These are phyloP conservation scores for Artomyces pyxidatus DNA, from an alignment of 768 basidiomycete genomes.

Conservation along the genomic window DNA sequence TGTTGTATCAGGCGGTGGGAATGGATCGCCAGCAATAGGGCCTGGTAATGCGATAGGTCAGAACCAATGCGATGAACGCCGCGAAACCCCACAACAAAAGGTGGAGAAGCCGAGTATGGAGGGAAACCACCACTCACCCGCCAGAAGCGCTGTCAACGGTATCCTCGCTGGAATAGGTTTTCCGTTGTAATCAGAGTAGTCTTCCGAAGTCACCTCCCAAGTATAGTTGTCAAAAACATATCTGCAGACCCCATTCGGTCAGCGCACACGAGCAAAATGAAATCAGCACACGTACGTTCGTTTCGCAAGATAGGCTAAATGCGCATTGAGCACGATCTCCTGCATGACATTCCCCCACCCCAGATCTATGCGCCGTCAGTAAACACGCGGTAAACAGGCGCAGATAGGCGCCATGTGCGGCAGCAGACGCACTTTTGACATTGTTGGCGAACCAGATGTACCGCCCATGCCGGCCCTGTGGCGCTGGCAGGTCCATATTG, in stretches of 20 bases:
- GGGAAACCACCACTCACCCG: conserved; percentile 26
- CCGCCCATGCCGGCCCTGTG: not conserved
- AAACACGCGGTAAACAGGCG: not conserved
- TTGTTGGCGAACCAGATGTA: not conserved
- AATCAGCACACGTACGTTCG: not conserved
- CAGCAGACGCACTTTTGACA: not conserved
- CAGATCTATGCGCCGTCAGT: not conserved
- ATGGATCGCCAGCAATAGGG: conserved; percentile 1
- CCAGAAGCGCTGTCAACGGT: conserved; percentile 44
- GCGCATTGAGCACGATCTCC: not conserved
- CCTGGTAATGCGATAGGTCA: not conserved
- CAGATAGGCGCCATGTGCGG: not conserved
- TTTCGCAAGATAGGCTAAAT: not conserved
- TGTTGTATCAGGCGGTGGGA: not conserved
- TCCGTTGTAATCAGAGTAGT: conserved; percentile 34
- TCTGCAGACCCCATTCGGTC: conserved; percentile 19
- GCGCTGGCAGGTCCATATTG: not conserved
- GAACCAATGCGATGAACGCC: no score
- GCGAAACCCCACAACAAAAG: no score
- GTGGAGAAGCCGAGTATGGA: not conserved
- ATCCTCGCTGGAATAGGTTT: conserved; percentile 44
- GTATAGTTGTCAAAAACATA: conserved; percentile 53
- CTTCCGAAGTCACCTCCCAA: conserved; percentile 36
- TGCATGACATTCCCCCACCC: conserved; percentile 2
- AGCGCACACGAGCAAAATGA: not conserved